Percentiles rank a stretch among this genome's conserved stretches.
Evolutionary conservation across 345 rosid species (phyloP).

Genomic region (Lepidium didymum): DNA sequence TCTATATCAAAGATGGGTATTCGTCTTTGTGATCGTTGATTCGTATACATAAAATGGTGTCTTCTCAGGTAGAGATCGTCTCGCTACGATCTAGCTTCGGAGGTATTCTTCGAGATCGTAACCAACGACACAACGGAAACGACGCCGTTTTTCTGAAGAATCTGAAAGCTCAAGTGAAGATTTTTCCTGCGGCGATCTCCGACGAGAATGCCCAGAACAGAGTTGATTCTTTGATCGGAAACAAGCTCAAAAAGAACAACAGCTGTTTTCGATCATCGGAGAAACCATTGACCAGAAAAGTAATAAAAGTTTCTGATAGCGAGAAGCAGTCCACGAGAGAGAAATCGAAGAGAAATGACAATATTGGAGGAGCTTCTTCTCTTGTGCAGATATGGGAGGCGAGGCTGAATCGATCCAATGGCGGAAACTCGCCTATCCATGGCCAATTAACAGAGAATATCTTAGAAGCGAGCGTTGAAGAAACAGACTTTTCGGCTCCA

Average conservation of each 20-base stretch:
- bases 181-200: slow-evolving; percentile 18
- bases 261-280: slow-evolving; percentile 18
- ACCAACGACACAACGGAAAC: slow-evolving; percentile 14
- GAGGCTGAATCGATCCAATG: slow-evolving; percentile 40
- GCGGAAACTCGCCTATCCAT: slow-evolving; percentile 12
- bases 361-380: slow-evolving; percentile 57
- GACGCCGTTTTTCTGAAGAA: slow-evolving; percentile 39
- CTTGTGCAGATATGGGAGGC: slow-evolving; percentile 98
- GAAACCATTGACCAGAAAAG: background rate
- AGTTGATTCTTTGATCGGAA: slow-evolving; percentile 1
- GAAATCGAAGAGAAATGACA: background rate
- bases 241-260: background rate
- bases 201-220: slow-evolving; percentile 13
- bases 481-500: background rate
- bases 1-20: slow-evolving; percentile 9
- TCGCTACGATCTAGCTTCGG: slow-evolving; percentile 49
- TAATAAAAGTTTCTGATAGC: background rate
- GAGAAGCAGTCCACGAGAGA: background rate
- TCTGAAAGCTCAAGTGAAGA: slow-evolving; percentile 37
- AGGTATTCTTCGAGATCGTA: slow-evolving; percentile 53
- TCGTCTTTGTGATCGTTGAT: background rate
- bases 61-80: slow-evolving; percentile 49
- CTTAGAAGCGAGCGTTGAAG: slow-evolving; percentile 2
- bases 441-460: background rate
- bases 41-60: slow-evolving; percentile 38